These are phyloP conservation scores for Naumovozyma castellii DNA, from an alignment of 805 yeast genomes.

Conservation along the genomic window DNA sequence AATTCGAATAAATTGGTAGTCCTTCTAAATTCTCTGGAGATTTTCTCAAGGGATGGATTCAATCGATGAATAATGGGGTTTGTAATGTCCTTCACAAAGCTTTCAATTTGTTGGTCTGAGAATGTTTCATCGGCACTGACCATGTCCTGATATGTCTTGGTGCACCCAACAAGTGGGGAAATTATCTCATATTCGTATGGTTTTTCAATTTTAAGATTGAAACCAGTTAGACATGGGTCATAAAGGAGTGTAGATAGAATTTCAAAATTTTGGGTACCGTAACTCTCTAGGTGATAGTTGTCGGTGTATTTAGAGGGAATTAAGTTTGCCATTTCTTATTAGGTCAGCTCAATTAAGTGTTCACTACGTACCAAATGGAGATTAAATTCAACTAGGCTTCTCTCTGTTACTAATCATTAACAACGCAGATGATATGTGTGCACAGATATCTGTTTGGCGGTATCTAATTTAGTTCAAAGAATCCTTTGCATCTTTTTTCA, in stretches of 20 bases:
- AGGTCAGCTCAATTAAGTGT: too few relatives aligned
- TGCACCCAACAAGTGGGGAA: neutral
- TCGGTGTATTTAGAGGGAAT: too few relatives aligned
- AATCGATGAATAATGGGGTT: neutral
- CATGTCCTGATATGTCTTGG: neutral
- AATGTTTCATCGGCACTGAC: neutral
- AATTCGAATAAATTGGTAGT: slow-evolving; percentile 6
- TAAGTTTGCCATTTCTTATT: too few relatives aligned
- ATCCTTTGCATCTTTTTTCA: too few relatives aligned
- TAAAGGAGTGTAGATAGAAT: slow-evolving; percentile 66
- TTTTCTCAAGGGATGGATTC: too few relatives aligned
- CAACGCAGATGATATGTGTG: too few relatives aligned
- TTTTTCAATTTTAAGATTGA: neutral
- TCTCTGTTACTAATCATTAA: too few relatives aligned
- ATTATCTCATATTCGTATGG: neutral
- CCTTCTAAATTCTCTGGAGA: neutral
- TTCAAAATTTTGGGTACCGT: slow-evolving; percentile 40
- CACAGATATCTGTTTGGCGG: too few relatives aligned
- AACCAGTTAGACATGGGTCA: slow-evolving; percentile 44
- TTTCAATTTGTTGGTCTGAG: neutral
- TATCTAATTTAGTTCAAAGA: too few relatives aligned
- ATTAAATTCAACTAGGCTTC: too few relatives aligned
- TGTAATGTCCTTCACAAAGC: neutral
- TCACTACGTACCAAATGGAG: too few relatives aligned
- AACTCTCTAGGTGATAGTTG: too few relatives aligned